A percentile compares a stretch with the other conserved stretches of the same genome.
Conservation (phyloP, 1,139 yeast genomes). For the Scheffersomyces cryptocercus region DNA sequence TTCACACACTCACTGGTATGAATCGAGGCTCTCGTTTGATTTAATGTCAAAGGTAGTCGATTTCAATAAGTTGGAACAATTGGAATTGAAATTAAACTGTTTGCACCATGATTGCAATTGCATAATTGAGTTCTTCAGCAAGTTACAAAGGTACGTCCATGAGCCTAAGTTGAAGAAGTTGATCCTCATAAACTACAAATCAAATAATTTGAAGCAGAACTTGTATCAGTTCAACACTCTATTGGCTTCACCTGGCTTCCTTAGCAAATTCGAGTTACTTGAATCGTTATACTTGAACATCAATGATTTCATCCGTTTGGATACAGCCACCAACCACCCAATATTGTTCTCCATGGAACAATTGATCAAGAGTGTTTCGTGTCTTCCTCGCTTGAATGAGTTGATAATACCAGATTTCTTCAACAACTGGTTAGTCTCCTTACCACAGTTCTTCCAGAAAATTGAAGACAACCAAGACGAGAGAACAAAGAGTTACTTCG, state of each 20-base stretch:
- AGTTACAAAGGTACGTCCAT: constrained; percentile 12
- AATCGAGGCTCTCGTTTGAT: constrained; percentile 12
- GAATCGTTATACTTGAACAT: constrained; percentile 21
- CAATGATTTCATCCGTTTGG: constrained; percentile 21
- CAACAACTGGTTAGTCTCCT: constrained; percentile 21
- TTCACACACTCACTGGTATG: constrained; percentile 19
- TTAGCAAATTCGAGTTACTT: constrained; percentile 11
- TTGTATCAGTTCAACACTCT: constrained; percentile 21
- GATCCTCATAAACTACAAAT: constrained; percentile 25
- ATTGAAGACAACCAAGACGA: constrained; percentile 2
- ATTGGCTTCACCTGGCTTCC: constrained; percentile 14
- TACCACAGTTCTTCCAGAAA: constrained; percentile 11
- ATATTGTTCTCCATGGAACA: constrained; percentile 9
- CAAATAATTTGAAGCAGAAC: constrained; percentile 18
- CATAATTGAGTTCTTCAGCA: constrained; percentile 20
- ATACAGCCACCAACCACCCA: constrained; percentile 6
- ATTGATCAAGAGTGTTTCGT: constrained; percentile 9
- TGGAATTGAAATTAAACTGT: constrained; percentile 27
- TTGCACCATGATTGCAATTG: constrained; percentile 23
- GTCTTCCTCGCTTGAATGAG: constrained; percentile 11
- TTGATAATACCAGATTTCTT: constrained; percentile 28
- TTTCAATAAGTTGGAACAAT: constrained; percentile 14
- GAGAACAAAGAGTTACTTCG: constrained; percentile 11
- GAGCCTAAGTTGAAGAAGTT: constrained; percentile 16
- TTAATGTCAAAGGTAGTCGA: constrained; percentile 17